These are phyloP conservation scores for Amauroascus verrucosus DNA, from an alignment of 2,329 filamentous ascomycete genomes.

Conservation along the genomic window DNA sequence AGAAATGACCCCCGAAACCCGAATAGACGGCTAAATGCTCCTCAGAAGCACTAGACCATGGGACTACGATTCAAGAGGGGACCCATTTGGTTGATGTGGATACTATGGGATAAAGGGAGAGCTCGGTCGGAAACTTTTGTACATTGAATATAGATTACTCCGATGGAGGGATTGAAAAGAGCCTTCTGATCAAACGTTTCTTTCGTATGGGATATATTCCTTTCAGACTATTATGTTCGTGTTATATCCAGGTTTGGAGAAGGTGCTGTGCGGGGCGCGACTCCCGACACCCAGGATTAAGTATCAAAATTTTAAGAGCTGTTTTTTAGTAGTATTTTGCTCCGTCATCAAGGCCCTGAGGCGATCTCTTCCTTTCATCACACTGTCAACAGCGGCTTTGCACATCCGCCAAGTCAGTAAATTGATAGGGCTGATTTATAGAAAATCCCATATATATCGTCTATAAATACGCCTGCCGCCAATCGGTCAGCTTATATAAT, in stretches of 20 bases:
- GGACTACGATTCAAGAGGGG: not conserved
- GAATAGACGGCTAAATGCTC: slow-evolving; percentile 29
- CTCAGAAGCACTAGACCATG: slow-evolving; percentile 26
- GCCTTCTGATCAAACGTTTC: not conserved
- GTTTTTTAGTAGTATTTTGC: too few relatives aligned
- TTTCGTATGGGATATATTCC: not conserved
- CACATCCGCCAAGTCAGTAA: too few relatives aligned
- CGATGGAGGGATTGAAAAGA: slow-evolving; percentile 3
- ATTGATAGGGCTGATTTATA: not conserved
- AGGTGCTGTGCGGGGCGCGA: too few relatives aligned
- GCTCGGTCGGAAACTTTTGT: slow-evolving; percentile 9
- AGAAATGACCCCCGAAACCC: slow-evolving; percentile 91
- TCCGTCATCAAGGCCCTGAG: too few relatives aligned
- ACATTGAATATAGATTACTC: slow-evolving; percentile 18
- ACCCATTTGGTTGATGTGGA: not conserved
- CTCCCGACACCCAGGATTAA: too few relatives aligned
- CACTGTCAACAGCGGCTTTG: too few relatives aligned
- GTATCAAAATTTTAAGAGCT: too few relatives aligned
- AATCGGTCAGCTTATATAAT: not conserved
- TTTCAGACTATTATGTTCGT: too few relatives aligned
- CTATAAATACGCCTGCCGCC: not conserved
- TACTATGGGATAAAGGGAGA: not conserved
- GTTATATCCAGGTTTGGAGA: too few relatives aligned
- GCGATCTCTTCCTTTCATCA: too few relatives aligned
- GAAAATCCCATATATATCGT: not conserved